A percentile compares a stretch with the other conserved stretches of the same genome.
These are phyloP conservation scores for Solanum etuberosum DNA, from an alignment of 257 asterid species.

Conservation along the genomic window DNA sequence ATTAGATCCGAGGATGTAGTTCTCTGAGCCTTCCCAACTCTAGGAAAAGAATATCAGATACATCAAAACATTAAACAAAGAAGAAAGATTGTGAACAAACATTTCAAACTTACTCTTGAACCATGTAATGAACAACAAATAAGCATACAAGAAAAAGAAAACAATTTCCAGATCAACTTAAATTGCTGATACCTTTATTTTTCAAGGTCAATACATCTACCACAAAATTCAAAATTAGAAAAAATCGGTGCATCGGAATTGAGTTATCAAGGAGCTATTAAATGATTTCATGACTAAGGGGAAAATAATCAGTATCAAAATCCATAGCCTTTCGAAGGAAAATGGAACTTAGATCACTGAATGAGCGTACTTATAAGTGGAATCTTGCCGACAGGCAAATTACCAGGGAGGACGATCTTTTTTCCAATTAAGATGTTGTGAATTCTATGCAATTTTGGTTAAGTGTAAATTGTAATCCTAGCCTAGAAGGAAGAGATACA, in stretches of 20 bases:
- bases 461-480: background rate
- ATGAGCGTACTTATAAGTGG: background rate
- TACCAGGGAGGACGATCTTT: background rate
- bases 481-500: background rate
- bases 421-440: background rate
- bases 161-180: background rate
- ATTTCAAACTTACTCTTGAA: background rate
- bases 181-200: background rate
- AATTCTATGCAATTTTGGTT: background rate
- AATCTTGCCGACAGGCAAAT: background rate
- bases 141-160: background rate
- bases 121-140: background rate
- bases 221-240: background rate
- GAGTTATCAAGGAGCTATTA: background rate
- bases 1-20: conserved; percentile 4
- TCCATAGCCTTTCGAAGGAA: background rate
- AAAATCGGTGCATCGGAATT: background rate
- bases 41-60: conserved; percentile 4
- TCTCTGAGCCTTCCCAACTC: conserved; percentile 27
- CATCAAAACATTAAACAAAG: background rate
- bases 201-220: background rate
- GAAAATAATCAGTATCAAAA: background rate
- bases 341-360: background rate
- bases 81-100: background rate
- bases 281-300: background rate